A percentile compares a stretch with the other conserved stretches of the same genome.
Conservation (phyloP, 768 basidiomycete genomes). For the Suillus decipiens region DNA sequence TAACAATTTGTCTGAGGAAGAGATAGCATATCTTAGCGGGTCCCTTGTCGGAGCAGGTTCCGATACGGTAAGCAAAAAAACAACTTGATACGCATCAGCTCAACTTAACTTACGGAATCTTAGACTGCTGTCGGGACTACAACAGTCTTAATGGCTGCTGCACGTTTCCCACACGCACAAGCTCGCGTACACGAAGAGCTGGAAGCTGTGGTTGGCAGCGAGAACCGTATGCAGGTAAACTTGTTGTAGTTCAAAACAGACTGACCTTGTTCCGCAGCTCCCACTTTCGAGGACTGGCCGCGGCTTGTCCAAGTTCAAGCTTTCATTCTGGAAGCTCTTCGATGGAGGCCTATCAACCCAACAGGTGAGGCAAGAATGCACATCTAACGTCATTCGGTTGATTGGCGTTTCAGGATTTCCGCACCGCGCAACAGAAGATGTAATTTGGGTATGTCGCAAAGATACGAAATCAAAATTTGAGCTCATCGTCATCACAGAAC, state of each 20-base stretch:
- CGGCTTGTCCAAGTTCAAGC: slow-evolving; percentile 38
- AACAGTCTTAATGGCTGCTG: slow-evolving; percentile 40
- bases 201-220: slow-evolving; percentile 37
- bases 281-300: slow-evolving; percentile 37
- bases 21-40: slow-evolving; percentile 60
- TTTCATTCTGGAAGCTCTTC: slow-evolving; percentile 38
- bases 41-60: slow-evolving; percentile 67
- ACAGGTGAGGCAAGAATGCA: slow-evolving; percentile 22
- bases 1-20: slow-evolving; percentile 50
- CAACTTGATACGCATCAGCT: too few species aligned
- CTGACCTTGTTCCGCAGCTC: slow-evolving; percentile 28
- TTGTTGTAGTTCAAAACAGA: not conserved
- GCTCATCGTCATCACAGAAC: slow-evolving; percentile 25
- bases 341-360: slow-evolving; percentile 42
- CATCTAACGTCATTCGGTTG: not conserved
- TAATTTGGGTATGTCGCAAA: slow-evolving; percentile 24
- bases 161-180: slow-evolving; percentile 35
- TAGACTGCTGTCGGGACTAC: slow-evolving; percentile 31
- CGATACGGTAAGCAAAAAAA: slow-evolving; percentile 42
- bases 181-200: slow-evolving; percentile 38
- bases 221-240: slow-evolving; percentile 28
- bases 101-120: not conserved
- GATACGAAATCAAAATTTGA: not conserved
- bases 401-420: slow-evolving; percentile 18
- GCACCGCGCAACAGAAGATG: slow-evolving; percentile 27